These are phyloP conservation scores for Seiridium cupressi DNA, from an alignment of 2,329 filamentous ascomycete species.

Conservation along the genomic window DNA sequence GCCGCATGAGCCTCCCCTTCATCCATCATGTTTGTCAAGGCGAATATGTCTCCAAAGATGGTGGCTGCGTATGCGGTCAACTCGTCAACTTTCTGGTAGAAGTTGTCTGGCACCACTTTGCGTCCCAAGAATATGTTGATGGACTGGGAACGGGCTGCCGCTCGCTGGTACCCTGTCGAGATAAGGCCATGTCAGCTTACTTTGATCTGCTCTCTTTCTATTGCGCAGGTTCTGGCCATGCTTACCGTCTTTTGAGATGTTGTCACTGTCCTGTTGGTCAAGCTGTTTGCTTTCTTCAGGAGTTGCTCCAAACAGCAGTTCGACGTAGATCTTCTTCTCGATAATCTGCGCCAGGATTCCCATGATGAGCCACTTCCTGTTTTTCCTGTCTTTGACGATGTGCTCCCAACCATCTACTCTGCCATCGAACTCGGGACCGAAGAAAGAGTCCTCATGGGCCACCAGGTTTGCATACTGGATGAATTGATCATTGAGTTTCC, in stretches of 20 bases:
- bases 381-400: constrained; percentile 24
- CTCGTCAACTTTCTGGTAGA: constrained; percentile 36
- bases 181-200: too few relatives aligned
- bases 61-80: constrained; percentile 28
- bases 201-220: too few relatives aligned
- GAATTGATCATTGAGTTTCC: constrained; percentile 27
- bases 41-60: constrained; percentile 35
- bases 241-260: constrained; percentile 31
- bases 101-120: constrained; percentile 24
- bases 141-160: constrained; percentile 13
- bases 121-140: constrained; percentile 23
- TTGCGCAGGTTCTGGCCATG: constrained; percentile 10
- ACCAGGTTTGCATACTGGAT: constrained; percentile 29
- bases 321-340: constrained; percentile 35
- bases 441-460: constrained; percentile 31
- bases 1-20: neutral
- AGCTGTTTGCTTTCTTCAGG: constrained; percentile 24
- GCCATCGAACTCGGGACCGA: constrained; percentile 11
- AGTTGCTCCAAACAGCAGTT: constrained; percentile 37
- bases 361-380: constrained; percentile 32
- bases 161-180: constrained; percentile 17
- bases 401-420: constrained; percentile 27
- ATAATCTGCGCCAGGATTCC: constrained; percentile 36
- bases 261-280: constrained; percentile 26
- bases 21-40: constrained; percentile 18